Evolutionary conservation across 495 filamentous ascomycete genomes (phyloP).

Genomic region (Glarea lozoyensis): DNA sequence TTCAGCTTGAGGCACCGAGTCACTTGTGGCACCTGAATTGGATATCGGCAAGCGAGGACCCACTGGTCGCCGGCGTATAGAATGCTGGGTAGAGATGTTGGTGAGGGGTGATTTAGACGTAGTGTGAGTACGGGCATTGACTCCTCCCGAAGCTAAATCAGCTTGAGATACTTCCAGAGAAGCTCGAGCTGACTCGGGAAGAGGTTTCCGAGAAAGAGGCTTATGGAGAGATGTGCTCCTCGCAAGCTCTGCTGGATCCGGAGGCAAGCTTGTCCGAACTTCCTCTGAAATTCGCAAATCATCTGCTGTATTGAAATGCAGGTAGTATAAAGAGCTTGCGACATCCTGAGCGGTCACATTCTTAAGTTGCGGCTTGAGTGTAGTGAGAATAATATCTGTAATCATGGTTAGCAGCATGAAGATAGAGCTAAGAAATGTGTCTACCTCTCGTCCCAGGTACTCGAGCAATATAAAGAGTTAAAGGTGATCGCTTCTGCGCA

Average conservation of each 20-base stretch:
- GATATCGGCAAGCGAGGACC: slow-evolving; percentile 15
- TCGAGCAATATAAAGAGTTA: slow-evolving; percentile 82
- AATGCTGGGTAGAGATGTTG: not conserved
- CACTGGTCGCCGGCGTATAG: slow-evolving; percentile 10
- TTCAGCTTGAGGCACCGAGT: slow-evolving; percentile 10
- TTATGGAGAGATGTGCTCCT: slow-evolving; percentile 6
- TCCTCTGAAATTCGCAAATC: slow-evolving; percentile 43
- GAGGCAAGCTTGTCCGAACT: slow-evolving; percentile 32
- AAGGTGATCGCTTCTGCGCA: slow-evolving; percentile 50
- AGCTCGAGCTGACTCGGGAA: slow-evolving; percentile 12
- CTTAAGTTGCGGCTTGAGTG: slow-evolving; percentile 76
- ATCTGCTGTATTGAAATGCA: slow-evolving; percentile 65
- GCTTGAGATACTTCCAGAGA: slow-evolving; percentile 13
- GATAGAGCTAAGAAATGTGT: slow-evolving; percentile 2
- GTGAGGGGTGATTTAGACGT: not conserved
- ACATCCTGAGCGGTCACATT: slow-evolving; percentile 85
- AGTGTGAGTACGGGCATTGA: not conserved
- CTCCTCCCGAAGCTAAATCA: not conserved
- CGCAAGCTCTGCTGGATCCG: slow-evolving; percentile 19
- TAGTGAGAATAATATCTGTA: slow-evolving; percentile 87
- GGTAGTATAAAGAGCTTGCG: slow-evolving; percentile 78
- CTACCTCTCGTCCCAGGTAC: slow-evolving; percentile 85
- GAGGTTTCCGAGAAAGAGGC: slow-evolving; percentile 15
- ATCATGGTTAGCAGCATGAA: slow-evolving; percentile 4
- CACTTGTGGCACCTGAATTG: slow-evolving; percentile 2